Base-by-base conservation (phyloP, 2,329 filamentous ascomycete species). In the Pseudogymnoascus sp. region DNA sequence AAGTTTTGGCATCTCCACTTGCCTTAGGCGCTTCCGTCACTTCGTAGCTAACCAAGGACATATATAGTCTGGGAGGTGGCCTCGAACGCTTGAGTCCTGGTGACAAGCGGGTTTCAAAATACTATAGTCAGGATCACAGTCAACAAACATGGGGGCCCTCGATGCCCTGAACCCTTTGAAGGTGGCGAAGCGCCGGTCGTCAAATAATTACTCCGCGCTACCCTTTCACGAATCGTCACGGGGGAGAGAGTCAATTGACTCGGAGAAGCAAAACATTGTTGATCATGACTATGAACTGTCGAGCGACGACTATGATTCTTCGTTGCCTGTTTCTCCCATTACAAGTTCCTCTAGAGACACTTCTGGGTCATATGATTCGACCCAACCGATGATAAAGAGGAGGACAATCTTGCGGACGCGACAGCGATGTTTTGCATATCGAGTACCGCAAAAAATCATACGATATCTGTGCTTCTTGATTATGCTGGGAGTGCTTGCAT, bases 381-480 rank as follows among this genome's bases (percentile, higher is more conserved):
- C 66, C n/a, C 65, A 64, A 49, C 71, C 72, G 35, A 72, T 73
- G 66, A 35, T 72, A 39, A 36, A 25, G 33, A 58, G 30, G 42
- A 64, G 66, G 36, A 67, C 66, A 52, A 14, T 14, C 19, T 59
- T 64, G 59, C 25, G 45, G n/a, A 52, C 45, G n/a, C 45, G 45
- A 30, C 45, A 52, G 11, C 45, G 45, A 52, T 52, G 45, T 52
- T 52, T 52, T 52, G 45, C 45, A 30, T 69, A 72, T 60, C 67
- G 66, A 61, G 75, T 92, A 42, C 90, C 89, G 5, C 85, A 87
- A 70, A 88, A 82, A 65, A 84, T 94, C 63, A 85, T 90, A 62
- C 82, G 91, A 68, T 95, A 89, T 72, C 84, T 96, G 62, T 91
- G 91, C 66, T 78, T 92, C 58, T 83, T 81, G 3, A 78, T 96